Percentiles rank a stretch among this genome's conserved stretches.
These are phyloP conservation scores for Ceratocystis colombiana DNA, from an alignment of 2,329 filamentous ascomycete genomes.

Conservation along the genomic window DNA sequence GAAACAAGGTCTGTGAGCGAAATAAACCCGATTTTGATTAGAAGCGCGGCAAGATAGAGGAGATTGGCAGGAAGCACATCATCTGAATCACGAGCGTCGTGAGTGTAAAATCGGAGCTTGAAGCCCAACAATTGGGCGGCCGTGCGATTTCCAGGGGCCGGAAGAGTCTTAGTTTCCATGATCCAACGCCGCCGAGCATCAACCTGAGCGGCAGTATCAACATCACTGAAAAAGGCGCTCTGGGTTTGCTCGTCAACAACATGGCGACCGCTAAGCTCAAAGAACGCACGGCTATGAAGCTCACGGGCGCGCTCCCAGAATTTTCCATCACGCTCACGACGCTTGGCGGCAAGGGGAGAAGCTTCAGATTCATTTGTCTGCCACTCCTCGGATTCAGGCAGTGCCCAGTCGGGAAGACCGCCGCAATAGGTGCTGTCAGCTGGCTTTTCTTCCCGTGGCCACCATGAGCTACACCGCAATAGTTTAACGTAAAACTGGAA, in stretches of 20 bases:
- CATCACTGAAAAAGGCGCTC: conserved; percentile 40
- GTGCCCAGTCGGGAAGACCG: conserved; percentile 76
- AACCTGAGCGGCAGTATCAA: conserved; percentile 41
- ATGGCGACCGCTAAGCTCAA: conserved; percentile 69
- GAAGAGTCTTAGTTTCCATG: conserved; percentile 65
- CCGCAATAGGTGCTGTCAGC: conserved; percentile 39
- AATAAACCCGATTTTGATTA: conserved; percentile 96
- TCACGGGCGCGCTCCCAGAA: conserved; percentile 79
- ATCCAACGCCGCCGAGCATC: conserved; percentile 64
- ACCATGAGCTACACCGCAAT: conserved; percentile 87
- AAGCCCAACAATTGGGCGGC: conserved; percentile 93
- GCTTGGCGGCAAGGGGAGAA: conserved; percentile 44
- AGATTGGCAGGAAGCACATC: conserved; percentile 85
- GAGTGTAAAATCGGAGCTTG: conserved; percentile 92
- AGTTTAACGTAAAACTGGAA: conserved; percentile 92
- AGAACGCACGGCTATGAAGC: conserved; percentile 72
- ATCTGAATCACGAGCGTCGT: conserved; percentile 58
- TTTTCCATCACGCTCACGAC: conserved; percentile 54
- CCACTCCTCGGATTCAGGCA: conserved; percentile 58
- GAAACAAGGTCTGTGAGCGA: conserved; percentile 84
- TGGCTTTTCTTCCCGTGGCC: conserved; percentile 57
- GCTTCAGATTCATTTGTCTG: conserved; percentile 59
- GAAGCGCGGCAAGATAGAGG: conserved; percentile 77
- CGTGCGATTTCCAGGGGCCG: conserved; percentile 76
- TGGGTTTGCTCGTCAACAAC: conserved; percentile 36